Percentiles rank a stretch among this genome's conserved stretches.
Conservation (phyloP, 2,329 filamentous ascomycete species). For the Corinectria fuckeliana region DNA sequence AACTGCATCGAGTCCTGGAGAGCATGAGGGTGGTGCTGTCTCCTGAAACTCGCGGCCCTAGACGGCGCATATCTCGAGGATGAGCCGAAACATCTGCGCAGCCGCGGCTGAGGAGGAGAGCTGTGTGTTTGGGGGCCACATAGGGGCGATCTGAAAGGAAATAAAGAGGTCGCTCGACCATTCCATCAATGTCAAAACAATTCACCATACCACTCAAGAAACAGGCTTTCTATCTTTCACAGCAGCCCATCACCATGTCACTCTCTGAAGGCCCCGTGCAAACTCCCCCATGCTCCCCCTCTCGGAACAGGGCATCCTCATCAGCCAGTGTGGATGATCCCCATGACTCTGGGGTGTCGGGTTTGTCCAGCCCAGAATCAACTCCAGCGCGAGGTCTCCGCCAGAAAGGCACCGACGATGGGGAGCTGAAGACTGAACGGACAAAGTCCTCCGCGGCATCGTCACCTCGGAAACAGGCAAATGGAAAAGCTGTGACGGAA, state of each 20-base stretch:
- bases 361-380: not conserved
- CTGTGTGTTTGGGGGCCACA: not conserved
- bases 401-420: not conserved
- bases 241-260: not conserved
- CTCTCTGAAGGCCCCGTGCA: not conserved
- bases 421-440: not conserved
- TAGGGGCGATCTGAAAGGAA: not conserved
- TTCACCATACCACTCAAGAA: not conserved
- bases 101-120: not conserved
- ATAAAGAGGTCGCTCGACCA: not conserved
- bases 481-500: slow-evolving; percentile 24
- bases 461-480: not conserved
- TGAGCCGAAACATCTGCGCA: not conserved
- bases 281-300: not conserved
- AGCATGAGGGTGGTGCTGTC: not conserved
- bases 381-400: not conserved
- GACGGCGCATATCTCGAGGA: not conserved
- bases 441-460: slow-evolving; percentile 32
- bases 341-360: not conserved
- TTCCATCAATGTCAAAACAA: not conserved
- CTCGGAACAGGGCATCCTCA: not conserved
- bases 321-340: not conserved
- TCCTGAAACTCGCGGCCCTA: not conserved
- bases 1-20: not conserved
- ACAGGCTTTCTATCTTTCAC: not conserved